Evolutionary conservation across 2,329 filamentous ascomycete species (phyloP).

Genomic region (Fusarium sp.): DNA sequence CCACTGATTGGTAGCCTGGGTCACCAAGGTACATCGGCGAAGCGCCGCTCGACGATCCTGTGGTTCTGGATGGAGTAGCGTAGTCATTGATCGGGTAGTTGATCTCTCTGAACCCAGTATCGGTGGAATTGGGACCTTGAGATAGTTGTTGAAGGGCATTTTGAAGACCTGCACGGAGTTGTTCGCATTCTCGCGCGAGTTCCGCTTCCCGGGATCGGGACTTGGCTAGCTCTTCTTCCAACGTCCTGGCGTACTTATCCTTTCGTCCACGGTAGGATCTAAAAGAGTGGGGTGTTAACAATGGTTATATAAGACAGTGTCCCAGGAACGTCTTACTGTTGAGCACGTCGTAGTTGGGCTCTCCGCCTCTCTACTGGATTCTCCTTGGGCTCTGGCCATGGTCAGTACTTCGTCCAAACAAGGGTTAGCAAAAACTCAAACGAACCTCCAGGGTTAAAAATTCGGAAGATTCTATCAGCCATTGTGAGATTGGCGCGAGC

Average conservation of each 20-base stretch:
- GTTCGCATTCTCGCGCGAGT: slow-evolving; percentile 8
- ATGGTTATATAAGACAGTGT: background rate
- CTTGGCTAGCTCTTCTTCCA: slow-evolving; percentile 21
- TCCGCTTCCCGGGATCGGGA: slow-evolving; percentile 5
- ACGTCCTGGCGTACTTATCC: slow-evolving; percentile 10
- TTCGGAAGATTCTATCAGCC: slow-evolving; percentile 43
- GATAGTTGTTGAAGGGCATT: background rate
- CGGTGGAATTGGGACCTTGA: background rate
- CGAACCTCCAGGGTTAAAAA: slow-evolving; percentile 47
- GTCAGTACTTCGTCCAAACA: background rate
- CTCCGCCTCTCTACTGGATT: slow-evolving; percentile 23
- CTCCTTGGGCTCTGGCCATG: slow-evolving; percentile 11
- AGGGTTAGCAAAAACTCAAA: background rate
- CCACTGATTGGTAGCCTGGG: background rate
- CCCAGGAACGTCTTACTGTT: background rate
- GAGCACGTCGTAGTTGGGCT: slow-evolving; percentile 22
- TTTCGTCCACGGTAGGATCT: slow-evolving; percentile 28
- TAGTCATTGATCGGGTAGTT: background rate
- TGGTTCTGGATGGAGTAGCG: background rate
- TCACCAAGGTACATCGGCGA: slow-evolving; percentile 5
- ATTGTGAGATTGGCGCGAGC: background rate
- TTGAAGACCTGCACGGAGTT: slow-evolving; percentile 7
- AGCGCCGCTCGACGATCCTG: background rate
- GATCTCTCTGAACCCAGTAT: background rate
- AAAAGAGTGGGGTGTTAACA: background rate